These are phyloP conservation scores for Mortierella sp. DNA, from an alignment of 371 early-diverging fungal species.

Conservation along the genomic window DNA sequence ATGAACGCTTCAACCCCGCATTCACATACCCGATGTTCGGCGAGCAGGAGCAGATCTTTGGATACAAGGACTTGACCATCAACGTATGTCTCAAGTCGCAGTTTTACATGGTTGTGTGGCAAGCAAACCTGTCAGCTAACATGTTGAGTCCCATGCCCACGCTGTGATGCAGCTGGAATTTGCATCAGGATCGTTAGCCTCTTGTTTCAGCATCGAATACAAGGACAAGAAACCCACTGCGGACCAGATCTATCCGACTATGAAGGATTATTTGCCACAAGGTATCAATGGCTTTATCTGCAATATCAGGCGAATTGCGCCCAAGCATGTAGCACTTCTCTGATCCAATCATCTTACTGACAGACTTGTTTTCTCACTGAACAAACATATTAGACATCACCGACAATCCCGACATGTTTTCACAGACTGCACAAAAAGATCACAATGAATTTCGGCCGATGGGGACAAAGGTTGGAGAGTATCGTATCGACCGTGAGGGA, in stretches of 20 bases:
- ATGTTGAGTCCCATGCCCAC: conserved; percentile 4
- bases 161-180: conserved; percentile 71
- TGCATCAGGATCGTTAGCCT: conserved; percentile 80
- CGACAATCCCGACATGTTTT: conserved; percentile 70
- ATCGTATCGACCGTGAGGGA: conserved; percentile 57
- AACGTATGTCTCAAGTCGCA: too few relatives aligned
- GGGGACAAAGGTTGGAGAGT: conserved; percentile 79
- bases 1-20: conserved; percentile 69
- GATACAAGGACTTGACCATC: conserved; percentile 84
- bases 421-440: conserved; percentile 67
- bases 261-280: conserved; percentile 59
- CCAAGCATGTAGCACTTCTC: background rate
- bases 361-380: background rate
- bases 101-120: too few relatives aligned
- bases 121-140: background rate
- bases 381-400: conserved; percentile 55
- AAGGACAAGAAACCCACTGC: conserved; percentile 56
- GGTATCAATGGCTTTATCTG: conserved; percentile 41
- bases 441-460: conserved; percentile 70
- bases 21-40: conserved; percentile 94
- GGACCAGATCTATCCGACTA: conserved; percentile 58
- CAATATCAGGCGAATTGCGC: too few relatives aligned
- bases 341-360: background rate
- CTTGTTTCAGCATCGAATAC: conserved; percentile 74
- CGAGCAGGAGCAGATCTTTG: conserved; percentile 87